Base-by-base conservation (phyloP, 1,284 basidiomycete species). In the Rhodotorula sp. region DNA sequence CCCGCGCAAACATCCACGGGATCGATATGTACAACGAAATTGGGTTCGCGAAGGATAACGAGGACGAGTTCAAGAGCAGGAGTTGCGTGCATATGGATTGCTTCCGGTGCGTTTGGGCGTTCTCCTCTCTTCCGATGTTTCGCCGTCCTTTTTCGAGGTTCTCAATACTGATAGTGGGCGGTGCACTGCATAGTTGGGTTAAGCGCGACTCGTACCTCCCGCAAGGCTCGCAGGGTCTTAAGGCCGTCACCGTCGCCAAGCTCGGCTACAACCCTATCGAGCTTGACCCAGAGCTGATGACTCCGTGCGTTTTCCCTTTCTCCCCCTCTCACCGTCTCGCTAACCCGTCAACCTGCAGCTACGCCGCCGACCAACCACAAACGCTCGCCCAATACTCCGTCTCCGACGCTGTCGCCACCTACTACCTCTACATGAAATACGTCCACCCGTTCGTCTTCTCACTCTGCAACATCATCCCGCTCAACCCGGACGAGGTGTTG, bases 381-480 rank as follows among this genome's bases (percentile, higher is more conserved):
- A 83, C 88, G 2, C 87, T 99, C 19, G 95, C 96, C 0, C 91
- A 95, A 78, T 99, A 99, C 81, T 99, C 96, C 76, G 96, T 99
- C 36, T 99, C 96, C 79, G 96, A 99, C 85, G 96, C 96, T 1
- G 96, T 99, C 8, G 96, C 96, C 30, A 99, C 96, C 1, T 99
- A 99, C 81, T 99, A 99, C 80, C 86, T 99, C 57, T 99, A 99
- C 84, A 99, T 99, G 96, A 99, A 99, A 92, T 99, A 99, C 79
- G 94, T 99, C 19, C 94, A 99, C 79, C 96, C 96, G 0, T 99
- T 99, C 86, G 94, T 99, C 78, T 99, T 99, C 83, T 99, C 95
- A 34, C 84, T 99, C 47, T 99, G 96, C 83, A 99, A 97, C 84
- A 99, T 99, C 80, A 99, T 99, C 77, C 96, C 96, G 24, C 86